Base-by-base conservation (phyloP, 495 filamentous ascomycete species). In the Penicillium canariense region DNA sequence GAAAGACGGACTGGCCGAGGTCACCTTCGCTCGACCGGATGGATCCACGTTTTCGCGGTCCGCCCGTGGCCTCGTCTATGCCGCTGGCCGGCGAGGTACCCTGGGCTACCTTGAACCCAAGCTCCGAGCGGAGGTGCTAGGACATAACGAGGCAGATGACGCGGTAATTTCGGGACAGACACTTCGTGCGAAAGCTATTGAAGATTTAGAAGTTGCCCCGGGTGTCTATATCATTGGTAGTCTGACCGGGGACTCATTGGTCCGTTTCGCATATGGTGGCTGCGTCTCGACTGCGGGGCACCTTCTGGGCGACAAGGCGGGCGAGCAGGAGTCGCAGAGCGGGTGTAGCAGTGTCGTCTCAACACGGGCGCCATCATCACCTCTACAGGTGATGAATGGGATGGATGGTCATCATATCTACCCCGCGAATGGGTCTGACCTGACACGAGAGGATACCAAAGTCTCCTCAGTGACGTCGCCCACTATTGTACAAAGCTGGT, bases 181-280 rank as follows among this genome's bases (percentile, higher is more conserved):
- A 0, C 69, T 87, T 28, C 77, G 84, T n/a, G 55, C 68, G 34
- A 80, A 78, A 68, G 76, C 79, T 0, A 69, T 81, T 26, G 69
- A 72, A 17, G 76, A 78, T 48, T 64, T 85, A 20, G 80, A 87
- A 60, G 69, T 87, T 51, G 74, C 80, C 0, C 74, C 67, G 2
- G 68, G 74, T 20, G 67, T 86, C n/a, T 86, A 82, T 60, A 77
- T 81, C 35, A 79, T 85, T 31, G 84, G 84, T 9, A 87, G 84
- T 48, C 58, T 87, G 47, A 83, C 83, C 0, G 84, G 84, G 1
- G 84, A 87, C 59, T 85, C 83, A 4, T 72, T 87, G 2, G 78
- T 87, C 27, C 76, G 85, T 2, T 87, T 85, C 58, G 81, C 83
- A 1, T 81, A 84, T 23, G 84, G 84, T 1, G 77, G 85, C 10